These are phyloP conservation scores for Vinca minor DNA, from an alignment of 257 asterid species.

Conservation along the genomic window DNA sequence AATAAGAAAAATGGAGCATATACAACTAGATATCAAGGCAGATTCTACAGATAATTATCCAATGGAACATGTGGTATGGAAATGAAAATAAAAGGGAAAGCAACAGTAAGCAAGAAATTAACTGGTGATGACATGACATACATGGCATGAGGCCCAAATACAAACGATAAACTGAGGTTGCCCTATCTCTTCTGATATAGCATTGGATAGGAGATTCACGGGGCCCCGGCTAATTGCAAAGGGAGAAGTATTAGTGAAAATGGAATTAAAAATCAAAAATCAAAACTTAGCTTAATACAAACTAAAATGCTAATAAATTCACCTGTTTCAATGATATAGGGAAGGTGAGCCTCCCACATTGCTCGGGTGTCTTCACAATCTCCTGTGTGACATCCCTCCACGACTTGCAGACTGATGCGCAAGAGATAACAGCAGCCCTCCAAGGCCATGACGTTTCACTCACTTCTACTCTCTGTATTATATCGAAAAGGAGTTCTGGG, in stretches of 20 bases:
- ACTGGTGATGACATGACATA: constrained; percentile 29
- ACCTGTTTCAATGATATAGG: constrained; percentile 97
- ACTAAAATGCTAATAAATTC: constrained; percentile 7
- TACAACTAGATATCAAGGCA: not conserved
- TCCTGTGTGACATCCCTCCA: constrained; percentile 95
- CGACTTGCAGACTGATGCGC: constrained; percentile 87
- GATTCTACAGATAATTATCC: not conserved
- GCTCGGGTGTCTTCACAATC: constrained; percentile 83
- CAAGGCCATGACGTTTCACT: constrained; percentile 93
- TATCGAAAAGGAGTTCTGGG: constrained; percentile 79
- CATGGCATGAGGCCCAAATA: constrained; percentile 84
- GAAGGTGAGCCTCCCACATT: constrained; percentile 87
- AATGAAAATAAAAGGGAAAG: not conserved
- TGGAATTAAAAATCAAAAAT: not conserved
- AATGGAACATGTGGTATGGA: not conserved
- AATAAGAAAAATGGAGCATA: not conserved
- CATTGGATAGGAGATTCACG: constrained; percentile 89
- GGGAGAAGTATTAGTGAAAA: not conserved
- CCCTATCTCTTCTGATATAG: constrained; percentile 79
- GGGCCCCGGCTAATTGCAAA: constrained; percentile 66
- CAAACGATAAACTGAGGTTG: constrained; percentile 57
- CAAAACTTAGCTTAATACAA: constrained; percentile 7
- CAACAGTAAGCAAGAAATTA: not conserved
- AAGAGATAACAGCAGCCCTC: constrained; percentile 64
- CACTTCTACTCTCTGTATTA: constrained; percentile 77